A percentile compares a stretch with the other conserved stretches of the same genome.
These are phyloP conservation scores for Globisporangium nagaii DNA, from an alignment of 352 stramenopile species.

Conservation along the genomic window DNA sequence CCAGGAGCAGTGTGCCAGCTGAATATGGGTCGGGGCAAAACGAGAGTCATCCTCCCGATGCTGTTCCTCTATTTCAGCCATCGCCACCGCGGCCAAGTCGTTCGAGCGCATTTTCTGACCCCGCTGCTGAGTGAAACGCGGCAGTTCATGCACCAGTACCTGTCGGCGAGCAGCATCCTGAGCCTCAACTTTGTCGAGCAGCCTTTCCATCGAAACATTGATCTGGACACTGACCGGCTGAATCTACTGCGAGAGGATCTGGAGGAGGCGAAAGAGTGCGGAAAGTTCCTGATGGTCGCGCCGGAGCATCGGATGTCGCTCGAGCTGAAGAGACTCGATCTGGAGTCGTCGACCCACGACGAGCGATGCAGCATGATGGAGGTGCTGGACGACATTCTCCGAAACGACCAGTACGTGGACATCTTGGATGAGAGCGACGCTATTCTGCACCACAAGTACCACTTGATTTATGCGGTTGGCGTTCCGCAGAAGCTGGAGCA, in stretches of 20 bases:
- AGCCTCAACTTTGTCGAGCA: conserved; percentile 43
- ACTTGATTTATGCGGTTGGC: conserved; percentile 85
- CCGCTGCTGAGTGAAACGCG: conserved; percentile 57
- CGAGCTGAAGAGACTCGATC: conserved; percentile 73
- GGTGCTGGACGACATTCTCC: conserved; percentile 33
- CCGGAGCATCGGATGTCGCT: conserved; percentile 88
- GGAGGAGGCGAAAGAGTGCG: conserved; percentile 25
- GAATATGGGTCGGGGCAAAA: conserved; percentile 87
- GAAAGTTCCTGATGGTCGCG: conserved; percentile 65
- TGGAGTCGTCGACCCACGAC: conserved; percentile 16
- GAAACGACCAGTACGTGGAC: conserved; percentile 52
- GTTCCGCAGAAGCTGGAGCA: conserved; percentile 32
- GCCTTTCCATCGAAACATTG: conserved; percentile 63
- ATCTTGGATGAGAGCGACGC: conserved; percentile 89
- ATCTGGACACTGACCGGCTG: conserved; percentile 21
- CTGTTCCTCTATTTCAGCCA: conserved; percentile 70
- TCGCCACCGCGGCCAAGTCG: conserved; percentile 13
- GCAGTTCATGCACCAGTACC: conserved; percentile 55
- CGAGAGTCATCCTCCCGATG: conserved; percentile 86
- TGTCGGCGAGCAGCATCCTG: conserved; percentile 36
- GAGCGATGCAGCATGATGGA: conserved; percentile 10
- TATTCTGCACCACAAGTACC: conserved; percentile 82
- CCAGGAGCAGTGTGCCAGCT: conserved; percentile 73
- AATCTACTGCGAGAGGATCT: conserved; percentile 30
- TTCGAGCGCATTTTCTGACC: conserved; percentile 58